Percentiles rank a stretch among this genome's conserved stretches.
phyloP scores from a whole-genome alignment of 2,329 filamentous ascomycete genomes.

The Aphanoascus verrucosus region DNA sequence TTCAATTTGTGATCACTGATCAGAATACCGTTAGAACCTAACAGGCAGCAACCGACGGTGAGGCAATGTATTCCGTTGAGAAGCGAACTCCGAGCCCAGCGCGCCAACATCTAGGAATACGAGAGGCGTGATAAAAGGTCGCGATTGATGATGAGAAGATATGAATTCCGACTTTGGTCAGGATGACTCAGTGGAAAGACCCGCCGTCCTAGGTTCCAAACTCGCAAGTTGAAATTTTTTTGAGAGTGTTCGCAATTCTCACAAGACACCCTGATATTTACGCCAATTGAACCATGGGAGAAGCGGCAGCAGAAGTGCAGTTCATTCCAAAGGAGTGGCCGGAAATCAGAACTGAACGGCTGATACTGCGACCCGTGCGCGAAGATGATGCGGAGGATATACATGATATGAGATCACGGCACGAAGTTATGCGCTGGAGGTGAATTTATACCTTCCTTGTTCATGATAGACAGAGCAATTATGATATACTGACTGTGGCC shows the following conservation, averaged over 20 bases:
- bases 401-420: conserved; percentile 19
- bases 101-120: not conserved
- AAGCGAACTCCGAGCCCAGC: not conserved
- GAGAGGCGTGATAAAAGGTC: not conserved
- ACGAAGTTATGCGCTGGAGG: conserved; percentile 24
- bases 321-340: conserved; percentile 1
- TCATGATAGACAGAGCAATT: not conserved
- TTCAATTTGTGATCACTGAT: too few species aligned
- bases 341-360: conserved; percentile 10
- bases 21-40: too few species aligned
- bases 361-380: conserved; percentile 18
- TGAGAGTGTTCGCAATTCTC: too few species aligned
- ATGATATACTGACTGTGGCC: not conserved
- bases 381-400: conserved; percentile 18
- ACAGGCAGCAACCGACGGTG: too few species aligned
- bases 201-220: too few species aligned
- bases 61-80: conserved; percentile 13
- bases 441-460: conserved; percentile 11
- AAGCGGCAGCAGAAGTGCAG: not conserved
- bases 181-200: too few species aligned
- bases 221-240: too few species aligned
- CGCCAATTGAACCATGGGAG: not conserved
- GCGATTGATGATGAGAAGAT: not conserved
- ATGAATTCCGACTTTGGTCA: not conserved
- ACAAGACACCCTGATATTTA: not conserved